These are phyloP conservation scores for Mycena maculata DNA, from an alignment of 768 basidiomycete species.

Conservation along the genomic window DNA sequence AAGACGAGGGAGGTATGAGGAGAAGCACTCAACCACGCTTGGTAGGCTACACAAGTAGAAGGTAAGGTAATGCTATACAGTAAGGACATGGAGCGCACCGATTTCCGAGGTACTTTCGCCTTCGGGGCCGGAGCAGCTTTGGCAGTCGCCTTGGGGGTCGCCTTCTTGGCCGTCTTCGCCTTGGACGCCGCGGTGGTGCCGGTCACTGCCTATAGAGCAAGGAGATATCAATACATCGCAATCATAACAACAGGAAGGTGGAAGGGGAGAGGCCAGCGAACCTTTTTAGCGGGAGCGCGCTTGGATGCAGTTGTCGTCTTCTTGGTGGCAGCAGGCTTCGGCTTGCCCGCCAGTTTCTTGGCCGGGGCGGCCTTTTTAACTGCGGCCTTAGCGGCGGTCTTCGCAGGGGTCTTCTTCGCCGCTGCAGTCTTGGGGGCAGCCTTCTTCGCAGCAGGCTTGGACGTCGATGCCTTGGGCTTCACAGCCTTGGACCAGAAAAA, in stretches of 20 bases:
- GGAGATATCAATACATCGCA: not conserved
- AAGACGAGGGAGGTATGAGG: not conserved
- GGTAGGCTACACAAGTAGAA: constrained; percentile 28
- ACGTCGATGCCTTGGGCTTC: constrained; percentile 49
- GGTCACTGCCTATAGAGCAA: constrained; percentile 61
- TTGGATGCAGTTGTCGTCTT: constrained; percentile 56
- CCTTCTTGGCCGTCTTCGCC: constrained; percentile 52
- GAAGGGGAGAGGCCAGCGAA: constrained; percentile 36
- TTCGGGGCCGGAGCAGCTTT: constrained; percentile 27
- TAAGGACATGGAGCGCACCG: constrained; percentile 13
- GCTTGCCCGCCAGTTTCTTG: constrained; percentile 52
- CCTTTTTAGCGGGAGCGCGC: constrained; percentile 74
- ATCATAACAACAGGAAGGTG: too few relatives aligned
- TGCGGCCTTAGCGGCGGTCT: constrained; percentile 5
- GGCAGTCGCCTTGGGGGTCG: constrained; percentile 46
- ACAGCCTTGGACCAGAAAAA: constrained; percentile 51
- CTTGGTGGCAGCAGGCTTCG: constrained; percentile 54
- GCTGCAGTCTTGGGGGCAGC: constrained; percentile 43
- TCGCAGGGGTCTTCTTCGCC: constrained; percentile 19
- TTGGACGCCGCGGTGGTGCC: constrained; percentile 58
- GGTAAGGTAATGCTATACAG: constrained; percentile 3
- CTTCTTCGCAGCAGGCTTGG: constrained; percentile 53
- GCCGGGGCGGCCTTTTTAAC: constrained; percentile 36
- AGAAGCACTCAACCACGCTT: constrained; percentile 26
- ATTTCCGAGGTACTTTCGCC: constrained; percentile 30